Evolutionary conservation across 371 early-diverging fungal species (phyloP).

Genomic region (Zopfochytrium polystomum): DNA sequence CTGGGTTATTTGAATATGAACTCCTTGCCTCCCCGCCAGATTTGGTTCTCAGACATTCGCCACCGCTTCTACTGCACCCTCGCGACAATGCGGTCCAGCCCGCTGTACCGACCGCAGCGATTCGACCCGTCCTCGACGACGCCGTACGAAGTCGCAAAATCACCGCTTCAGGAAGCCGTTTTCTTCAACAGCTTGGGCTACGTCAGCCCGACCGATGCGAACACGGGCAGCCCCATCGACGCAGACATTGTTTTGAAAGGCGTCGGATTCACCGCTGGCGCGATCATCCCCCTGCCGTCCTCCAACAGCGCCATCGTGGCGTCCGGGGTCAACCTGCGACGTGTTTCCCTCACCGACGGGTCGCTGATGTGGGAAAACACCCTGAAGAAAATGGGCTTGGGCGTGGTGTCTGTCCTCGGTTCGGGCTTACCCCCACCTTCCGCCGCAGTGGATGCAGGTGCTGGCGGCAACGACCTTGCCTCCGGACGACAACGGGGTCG

Average conservation of each 20-base stretch:
- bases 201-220: not conserved
- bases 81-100: too few relatives aligned
- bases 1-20: slow-evolving; percentile 3
- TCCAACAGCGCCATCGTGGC: not conserved
- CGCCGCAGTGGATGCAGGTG: too few relatives aligned
- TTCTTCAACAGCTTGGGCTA: not conserved
- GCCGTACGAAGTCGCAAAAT: not conserved
- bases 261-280: not conserved
- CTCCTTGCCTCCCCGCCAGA: not conserved
- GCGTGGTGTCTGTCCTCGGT: not conserved
- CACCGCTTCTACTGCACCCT: slow-evolving; percentile 1
- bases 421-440: not conserved
- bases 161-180: not conserved
- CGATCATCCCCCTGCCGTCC: not conserved
- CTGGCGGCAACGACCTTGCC: too few relatives aligned
- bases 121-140: slow-evolving; percentile 4
- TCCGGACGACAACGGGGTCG: too few relatives aligned
- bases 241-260: slow-evolving; percentile 4
- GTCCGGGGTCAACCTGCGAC: slow-evolving; percentile 9
- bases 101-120: not conserved
- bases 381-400: slow-evolving; percentile 17
- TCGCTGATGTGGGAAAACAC: slow-evolving; percentile 17
- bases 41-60: slow-evolving; percentile 2
- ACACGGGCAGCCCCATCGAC: not conserved
- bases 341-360: not conserved